Evolutionary conservation across 2,329 filamentous ascomycete species (phyloP), one percentile per base, ranked within the genome.

Genomic region (Ascochyta fabae): DNA sequence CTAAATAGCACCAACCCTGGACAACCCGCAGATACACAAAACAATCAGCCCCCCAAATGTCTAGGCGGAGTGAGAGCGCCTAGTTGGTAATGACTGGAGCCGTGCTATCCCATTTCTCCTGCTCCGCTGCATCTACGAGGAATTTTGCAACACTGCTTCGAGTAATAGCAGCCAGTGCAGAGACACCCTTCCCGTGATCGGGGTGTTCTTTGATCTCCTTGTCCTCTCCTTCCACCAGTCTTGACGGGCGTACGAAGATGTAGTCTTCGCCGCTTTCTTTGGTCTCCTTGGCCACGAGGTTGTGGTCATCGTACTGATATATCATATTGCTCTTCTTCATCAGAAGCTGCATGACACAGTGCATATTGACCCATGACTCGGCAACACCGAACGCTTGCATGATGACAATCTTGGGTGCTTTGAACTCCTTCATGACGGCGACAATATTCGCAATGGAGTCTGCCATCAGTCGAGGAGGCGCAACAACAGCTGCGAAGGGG

Each of bases 321-420:
- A 61, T 70, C 78, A 84, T 83, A 55, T 80, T 79, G 33, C 75
- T 78, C 38, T 80, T 69, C 29, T 67, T 73, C 62, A 86, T 79
- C n/a, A 84, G 56, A 31, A 76, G 51, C 15, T 77, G 74, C 59
- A 84, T 62, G 1, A 78, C 67, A 31, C 72, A 77, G 39, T 76
- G 69, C 53, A 83, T 64, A 45, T 78, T 77, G 0, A 53, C 24
- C 66, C 74, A 80, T 4, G 82, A 84, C 27, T 74, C 67, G 0
- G 79, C 81, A 1, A 79, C 77, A 10, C 83, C 84, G 56, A 81
- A 79, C 1, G 80, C 78, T 12, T 79, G 82, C 69, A 85, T 78
- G 43, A 82, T 72, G 24, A 85, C 75, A 2, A 84, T 61, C 47
- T 81, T 83, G 7, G 42, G 58, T 45, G 75, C 70, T 0, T 66